These are phyloP conservation scores for Geotrichum histeridarum DNA, from an alignment of 1,139 yeast species.

Conservation along the genomic window DNA sequence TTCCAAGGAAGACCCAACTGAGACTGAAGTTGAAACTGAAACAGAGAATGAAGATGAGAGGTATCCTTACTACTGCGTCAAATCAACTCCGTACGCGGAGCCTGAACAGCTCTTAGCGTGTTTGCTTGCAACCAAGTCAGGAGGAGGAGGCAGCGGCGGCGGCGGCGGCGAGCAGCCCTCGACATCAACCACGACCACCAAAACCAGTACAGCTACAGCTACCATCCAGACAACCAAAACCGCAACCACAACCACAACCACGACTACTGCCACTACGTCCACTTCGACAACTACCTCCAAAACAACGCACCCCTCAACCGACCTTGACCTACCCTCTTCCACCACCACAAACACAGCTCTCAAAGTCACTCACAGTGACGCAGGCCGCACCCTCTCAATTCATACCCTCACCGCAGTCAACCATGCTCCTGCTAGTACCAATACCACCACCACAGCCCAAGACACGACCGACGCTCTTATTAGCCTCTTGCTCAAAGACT, in stretches of 20 bases:
- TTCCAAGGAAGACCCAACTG: not conserved
- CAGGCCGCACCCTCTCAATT: conserved; percentile 68
- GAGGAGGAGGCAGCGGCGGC: too few species aligned
- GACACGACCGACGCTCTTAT: too few species aligned
- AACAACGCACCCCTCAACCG: too few species aligned
- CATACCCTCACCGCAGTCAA: conserved; percentile 80
- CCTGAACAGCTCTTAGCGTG: conserved; percentile 74
- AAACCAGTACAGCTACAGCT: conserved; percentile 61
- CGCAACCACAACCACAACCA: too few species aligned
- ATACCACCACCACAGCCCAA: conserved; percentile 54
- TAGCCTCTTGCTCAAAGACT: conserved; percentile 67
- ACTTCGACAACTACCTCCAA: too few species aligned
- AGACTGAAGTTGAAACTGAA: not conserved
- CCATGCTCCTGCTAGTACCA: conserved; percentile 73
- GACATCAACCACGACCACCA: conserved; percentile 28
- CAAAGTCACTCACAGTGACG: conserved; percentile 52
- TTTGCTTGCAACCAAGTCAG: conserved; percentile 73
- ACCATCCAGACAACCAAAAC: too few species aligned
- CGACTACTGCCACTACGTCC: too few species aligned
- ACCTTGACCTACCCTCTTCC: too few species aligned
- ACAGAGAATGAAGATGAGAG: not conserved
- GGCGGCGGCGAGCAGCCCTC: too few species aligned
- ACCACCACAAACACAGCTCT: too few species aligned
- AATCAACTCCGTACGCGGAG: too few species aligned
- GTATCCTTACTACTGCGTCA: too few species aligned